phyloP scores from a whole-genome alignment of 768 basidiomycete species.

The Termitomyces sp. region DNA sequence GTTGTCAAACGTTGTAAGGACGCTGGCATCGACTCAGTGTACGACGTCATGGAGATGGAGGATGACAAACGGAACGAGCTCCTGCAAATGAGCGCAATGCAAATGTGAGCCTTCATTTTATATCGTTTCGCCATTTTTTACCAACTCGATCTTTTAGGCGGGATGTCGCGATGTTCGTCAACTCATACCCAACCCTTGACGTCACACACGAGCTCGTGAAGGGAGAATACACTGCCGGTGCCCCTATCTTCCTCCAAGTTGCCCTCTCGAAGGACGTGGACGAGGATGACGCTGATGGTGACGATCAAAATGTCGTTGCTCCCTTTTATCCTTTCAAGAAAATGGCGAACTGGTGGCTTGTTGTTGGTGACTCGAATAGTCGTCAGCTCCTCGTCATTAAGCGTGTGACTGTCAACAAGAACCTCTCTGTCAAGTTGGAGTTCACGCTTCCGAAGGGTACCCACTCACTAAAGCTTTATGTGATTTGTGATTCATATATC shows the following conservation, averaged over 20 bases:
- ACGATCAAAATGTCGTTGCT: conserved; percentile 83
- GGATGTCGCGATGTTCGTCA: conserved; percentile 92
- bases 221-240: conserved; percentile 80
- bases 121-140: neutral
- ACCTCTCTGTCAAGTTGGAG: conserved; percentile 80
- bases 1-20: conserved; percentile 81
- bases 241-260: conserved; percentile 79
- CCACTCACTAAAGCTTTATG: conserved; percentile 78
- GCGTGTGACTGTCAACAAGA: conserved; percentile 87
- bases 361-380: conserved; percentile 80
- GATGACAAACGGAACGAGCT: conserved; percentile 81
- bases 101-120: conserved; percentile 64
- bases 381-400: conserved; percentile 82
- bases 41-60: conserved; percentile 98
- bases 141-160: conserved; percentile 46
- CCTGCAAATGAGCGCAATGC: conserved; percentile 75
- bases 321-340: conserved; percentile 90
- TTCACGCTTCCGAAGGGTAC: conserved; percentile 82
- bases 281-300: conserved; percentile 58
- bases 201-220: conserved; percentile 82
- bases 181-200: conserved; percentile 96
- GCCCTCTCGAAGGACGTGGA: conserved; percentile 77
- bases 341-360: conserved; percentile 96
- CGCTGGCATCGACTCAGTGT: conserved; percentile 81
- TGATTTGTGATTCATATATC: conserved; percentile 89